Base-by-base conservation (phyloP, 2,329 filamentous ascomycete species). In the Phaeoacremonium minimum region DNA sequence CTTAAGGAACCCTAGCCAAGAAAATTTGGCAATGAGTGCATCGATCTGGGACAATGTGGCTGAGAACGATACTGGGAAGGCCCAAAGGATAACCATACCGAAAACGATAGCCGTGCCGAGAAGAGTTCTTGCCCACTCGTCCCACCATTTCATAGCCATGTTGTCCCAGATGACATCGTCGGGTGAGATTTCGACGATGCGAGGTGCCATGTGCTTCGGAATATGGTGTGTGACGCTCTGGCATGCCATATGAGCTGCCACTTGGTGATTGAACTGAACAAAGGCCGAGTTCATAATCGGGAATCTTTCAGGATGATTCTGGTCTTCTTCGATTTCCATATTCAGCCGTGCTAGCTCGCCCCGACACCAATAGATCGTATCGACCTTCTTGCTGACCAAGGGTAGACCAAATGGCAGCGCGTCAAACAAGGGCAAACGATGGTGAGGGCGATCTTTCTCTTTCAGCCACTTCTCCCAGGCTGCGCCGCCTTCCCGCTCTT, bases 231-330 rank as follows among this genome's bases (percentile, higher is more conserved):
- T 89, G 31, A 94, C 74, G 32, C 87, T 82, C 57, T 98, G 93
- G 56, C 89, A 96, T 40, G 91, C 93, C 93, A 98, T 97, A 53
- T 98, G 93, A 0, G 93, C 93, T 6, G 91, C 90, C 2, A 96
- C 87, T 57, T 98, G 93, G 54, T 96, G 85, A 53, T 98, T 95
- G 72, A 98, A 98, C 56, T 98, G 93, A 43, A 98, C 89, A 50
- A 98, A 98, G 1, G 93, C 93, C 1, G 91, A 95, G 52, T 87
- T 95, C 89, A 96, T 94, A 32, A 90, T 65, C 0, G 91, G 90
- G 44, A 88, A 97, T 5, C 83, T 80, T 47, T 96, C 90, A 0
- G 86, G 84, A 33, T 93, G 73, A 36, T 83, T 75, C 56, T 98
- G 93, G 47, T 97, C 93, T 30, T 83, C 69, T 49, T 96, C 90